Evolutionary conservation across 1,284 basidiomycete genomes (phyloP).

Genomic region (Thecaphora thlaspeos): DNA sequence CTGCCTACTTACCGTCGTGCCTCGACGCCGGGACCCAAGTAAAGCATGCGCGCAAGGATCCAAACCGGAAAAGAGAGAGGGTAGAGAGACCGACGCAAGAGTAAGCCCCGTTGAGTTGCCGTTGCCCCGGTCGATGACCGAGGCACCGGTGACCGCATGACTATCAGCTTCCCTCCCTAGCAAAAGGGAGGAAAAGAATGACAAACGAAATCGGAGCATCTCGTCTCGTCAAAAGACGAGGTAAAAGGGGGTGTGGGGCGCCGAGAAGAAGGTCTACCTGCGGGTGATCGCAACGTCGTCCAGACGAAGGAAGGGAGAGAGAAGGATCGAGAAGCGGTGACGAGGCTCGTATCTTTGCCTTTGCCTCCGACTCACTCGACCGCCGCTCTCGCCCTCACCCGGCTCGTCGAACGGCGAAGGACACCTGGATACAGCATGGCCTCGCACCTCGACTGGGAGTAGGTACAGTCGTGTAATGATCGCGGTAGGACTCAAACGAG

Average conservation of each 20-base stretch:
- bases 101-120: slow-evolving; percentile 47
- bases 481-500: no score
- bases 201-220: slow-evolving; percentile 25
- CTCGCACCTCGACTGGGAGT: no score
- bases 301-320: not conserved
- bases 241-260: not conserved
- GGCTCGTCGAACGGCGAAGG: no score
- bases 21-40: no score
- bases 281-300: not conserved
- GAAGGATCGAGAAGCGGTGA: not conserved
- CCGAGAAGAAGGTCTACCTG: no score
- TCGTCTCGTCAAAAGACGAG: no score
- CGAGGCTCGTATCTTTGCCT: no score
- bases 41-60: slow-evolving; percentile 6
- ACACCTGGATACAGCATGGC: no score
- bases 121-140: not conserved
- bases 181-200: slow-evolving; percentile 6
- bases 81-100: slow-evolving; percentile 39
- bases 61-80: not conserved
- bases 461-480: no score
- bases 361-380: no score
- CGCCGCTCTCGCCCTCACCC: no score
- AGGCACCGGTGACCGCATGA: slow-evolving; percentile 36
- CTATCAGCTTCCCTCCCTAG: slow-evolving; percentile 17
- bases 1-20: no score